Percentiles rank a stretch among this genome's conserved stretches.
Conservation (phyloP, 2,329 filamentous ascomycete species). For the Fusarium nygamai region DNA sequence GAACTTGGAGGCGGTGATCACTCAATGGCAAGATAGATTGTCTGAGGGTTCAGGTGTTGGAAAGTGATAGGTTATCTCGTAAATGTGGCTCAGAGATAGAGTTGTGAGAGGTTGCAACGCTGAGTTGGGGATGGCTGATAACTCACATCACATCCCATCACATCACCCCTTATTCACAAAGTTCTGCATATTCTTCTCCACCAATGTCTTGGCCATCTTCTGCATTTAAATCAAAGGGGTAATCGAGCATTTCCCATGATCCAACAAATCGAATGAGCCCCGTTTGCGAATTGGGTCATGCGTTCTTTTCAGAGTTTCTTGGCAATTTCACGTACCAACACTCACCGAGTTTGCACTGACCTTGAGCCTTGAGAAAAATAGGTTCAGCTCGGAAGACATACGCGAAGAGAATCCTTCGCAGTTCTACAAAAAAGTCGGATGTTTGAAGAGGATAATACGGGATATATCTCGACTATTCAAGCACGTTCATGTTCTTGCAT, state of each 20-base stretch:
- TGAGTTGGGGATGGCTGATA: neutral
- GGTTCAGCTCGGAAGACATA: constrained; percentile 2
- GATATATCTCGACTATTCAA: constrained; percentile 11
- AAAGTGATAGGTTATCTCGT: neutral
- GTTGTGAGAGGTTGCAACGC: neutral
- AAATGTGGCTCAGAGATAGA: neutral
- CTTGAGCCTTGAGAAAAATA: neutral
- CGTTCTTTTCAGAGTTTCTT: constrained; percentile 15
- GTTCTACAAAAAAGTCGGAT: constrained; percentile 15
- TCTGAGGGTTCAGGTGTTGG: too few species aligned
- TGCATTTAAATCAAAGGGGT: constrained; percentile 11
- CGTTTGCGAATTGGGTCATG: neutral
- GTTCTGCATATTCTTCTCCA: constrained; percentile 5
- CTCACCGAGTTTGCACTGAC: constrained; percentile 5
- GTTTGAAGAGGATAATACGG: constrained; percentile 23
- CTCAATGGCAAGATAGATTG: neutral
- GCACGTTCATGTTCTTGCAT: constrained; percentile 8
- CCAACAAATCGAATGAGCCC: neutral
- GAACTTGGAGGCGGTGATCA: neutral
- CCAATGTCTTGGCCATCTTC: constrained; percentile 9
- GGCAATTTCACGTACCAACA: neutral
- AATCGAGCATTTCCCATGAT: neutral
- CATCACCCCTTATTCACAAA: constrained; percentile 10
- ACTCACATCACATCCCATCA: neutral
- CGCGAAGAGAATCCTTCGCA: neutral